Evolutionary conservation across 1,284 basidiomycete species (phyloP), one percentile per base, ranked within the genome.

Genomic region (Leucoagaricus sp.): DNA sequence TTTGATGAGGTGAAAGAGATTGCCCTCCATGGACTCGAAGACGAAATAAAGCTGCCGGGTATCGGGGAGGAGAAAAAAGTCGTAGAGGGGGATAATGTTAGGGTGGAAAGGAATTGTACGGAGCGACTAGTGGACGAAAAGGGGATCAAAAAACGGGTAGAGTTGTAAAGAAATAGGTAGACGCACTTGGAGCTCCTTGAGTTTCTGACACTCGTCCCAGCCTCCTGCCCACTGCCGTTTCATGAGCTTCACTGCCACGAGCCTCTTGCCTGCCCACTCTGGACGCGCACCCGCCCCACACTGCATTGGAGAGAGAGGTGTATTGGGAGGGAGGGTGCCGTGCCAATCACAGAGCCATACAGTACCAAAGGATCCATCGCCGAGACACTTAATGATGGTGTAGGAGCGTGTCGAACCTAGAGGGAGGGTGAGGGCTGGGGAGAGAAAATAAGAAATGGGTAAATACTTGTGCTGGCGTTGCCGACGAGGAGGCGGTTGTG

Each of bases 1-100:
- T 77, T 97, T 98, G 74, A 98, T 97, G 75, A 99, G 91, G 74
- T 99, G 97, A 74, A 97, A 99, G 57, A 99, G 85, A 74, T 99
- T 99, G 65, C 97, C 97, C 75, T 99, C 97, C 97, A 99, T 99
- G 70, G 95, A 96, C 76, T 99, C 97, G 73, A 99, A 99, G 51
- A 99, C 97, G 70, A 99, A 98, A 75, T 98, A 98, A 64, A 99
- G 91, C 75, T 99, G 95, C 72, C 92, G 93, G 54, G 93, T 87
- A 61, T 87, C 83, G 1, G 96, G 96, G 47, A 96, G 87, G 64
- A 98, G 90, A 77, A 98, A 99, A 67, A 95, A 96, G 74, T 99
- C 97, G 80, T 99, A 99, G 61, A 99, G 83, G 52, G 97, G 96
- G 70, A 99, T 98, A 76, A 98, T 94, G 73, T 97, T 96, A 40